Evolutionary conservation across 2,329 filamentous ascomycete species (phyloP).

Genomic region (Aspergillus costaricaensis): DNA sequence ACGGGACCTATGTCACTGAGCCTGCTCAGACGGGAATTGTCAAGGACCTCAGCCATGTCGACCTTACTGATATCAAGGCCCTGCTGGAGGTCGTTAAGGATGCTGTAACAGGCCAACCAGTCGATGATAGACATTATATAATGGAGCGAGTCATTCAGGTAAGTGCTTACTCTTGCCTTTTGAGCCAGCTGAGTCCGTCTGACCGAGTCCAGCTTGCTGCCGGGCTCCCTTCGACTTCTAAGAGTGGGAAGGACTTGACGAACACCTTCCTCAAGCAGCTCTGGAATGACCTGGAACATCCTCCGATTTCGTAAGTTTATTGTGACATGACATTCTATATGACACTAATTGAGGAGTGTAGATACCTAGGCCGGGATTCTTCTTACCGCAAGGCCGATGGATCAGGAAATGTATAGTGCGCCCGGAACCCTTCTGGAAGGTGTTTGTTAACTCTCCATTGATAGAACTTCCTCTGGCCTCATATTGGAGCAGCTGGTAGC

Average conservation of each 20-base stretch:
- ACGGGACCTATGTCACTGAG: conserved; percentile 43
- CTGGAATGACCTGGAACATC: conserved; percentile 59
- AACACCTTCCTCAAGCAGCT: conserved; percentile 55
- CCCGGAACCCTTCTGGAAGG: conserved; percentile 12
- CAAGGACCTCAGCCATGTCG: conserved; percentile 52
- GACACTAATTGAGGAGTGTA: conserved; percentile 16
- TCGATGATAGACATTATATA: conserved; percentile 64
- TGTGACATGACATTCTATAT: conserved; percentile 27
- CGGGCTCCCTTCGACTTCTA: conserved; percentile 40
- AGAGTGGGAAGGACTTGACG: conserved; percentile 44
- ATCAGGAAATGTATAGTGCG: conserved; percentile 41
- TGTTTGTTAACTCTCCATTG: conserved; percentile 25
- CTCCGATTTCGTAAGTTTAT: conserved; percentile 50
- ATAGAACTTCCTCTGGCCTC: conserved; percentile 63
- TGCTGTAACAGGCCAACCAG: conserved; percentile 51
- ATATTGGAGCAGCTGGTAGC: conserved; percentile 65
- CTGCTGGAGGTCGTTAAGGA: conserved; percentile 44
- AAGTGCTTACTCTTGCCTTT: conserved; percentile 6
- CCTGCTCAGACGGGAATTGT: conserved; percentile 38
- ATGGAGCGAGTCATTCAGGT: conserved; percentile 61
- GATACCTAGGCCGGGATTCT: conserved; percentile 41
- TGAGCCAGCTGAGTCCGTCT: neutral
- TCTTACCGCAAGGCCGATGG: conserved; percentile 41
- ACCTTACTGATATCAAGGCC: conserved; percentile 48
- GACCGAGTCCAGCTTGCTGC: conserved; percentile 34